Evolutionary conservation across 2,329 filamentous ascomycete species (phyloP).

Genomic region (Calonectria ilicicola): DNA sequence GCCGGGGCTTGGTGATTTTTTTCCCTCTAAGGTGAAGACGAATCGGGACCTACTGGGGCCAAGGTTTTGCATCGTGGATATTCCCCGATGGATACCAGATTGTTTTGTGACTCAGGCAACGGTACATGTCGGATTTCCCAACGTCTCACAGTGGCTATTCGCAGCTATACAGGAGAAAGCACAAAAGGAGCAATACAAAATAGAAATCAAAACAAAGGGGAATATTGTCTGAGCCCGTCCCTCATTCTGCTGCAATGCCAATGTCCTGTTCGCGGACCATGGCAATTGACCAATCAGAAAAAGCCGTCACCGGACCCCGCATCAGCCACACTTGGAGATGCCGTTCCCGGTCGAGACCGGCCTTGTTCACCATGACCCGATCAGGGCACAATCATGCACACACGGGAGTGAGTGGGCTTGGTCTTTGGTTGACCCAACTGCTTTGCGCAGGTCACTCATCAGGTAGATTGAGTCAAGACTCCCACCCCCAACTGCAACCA

Average conservation of each 20-base stretch:
- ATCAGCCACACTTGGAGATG: background rate
- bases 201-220: background rate
- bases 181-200: background rate
- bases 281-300: slow-evolving; percentile 17
- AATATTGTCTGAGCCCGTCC: background rate
- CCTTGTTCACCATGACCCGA: slow-evolving; percentile 1
- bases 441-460: background rate
- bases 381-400: slow-evolving; percentile 2
- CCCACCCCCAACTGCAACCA: background rate
- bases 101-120: background rate
- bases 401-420: too few relatives aligned
- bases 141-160: background rate
- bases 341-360: slow-evolving; percentile 5
- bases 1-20: background rate
- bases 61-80: background rate
- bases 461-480: background rate
- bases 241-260: background rate
- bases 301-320: slow-evolving; percentile 20
- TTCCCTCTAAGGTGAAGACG: background rate
- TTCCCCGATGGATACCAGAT: background rate
- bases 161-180: background rate
- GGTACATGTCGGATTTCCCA: background rate
- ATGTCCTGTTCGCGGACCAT: background rate
- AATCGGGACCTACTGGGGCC: background rate
- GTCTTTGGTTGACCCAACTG: background rate